phyloP scores from a whole-genome alignment of 108 stramenopile genomes.

The Skeletonema potamos region DNA sequence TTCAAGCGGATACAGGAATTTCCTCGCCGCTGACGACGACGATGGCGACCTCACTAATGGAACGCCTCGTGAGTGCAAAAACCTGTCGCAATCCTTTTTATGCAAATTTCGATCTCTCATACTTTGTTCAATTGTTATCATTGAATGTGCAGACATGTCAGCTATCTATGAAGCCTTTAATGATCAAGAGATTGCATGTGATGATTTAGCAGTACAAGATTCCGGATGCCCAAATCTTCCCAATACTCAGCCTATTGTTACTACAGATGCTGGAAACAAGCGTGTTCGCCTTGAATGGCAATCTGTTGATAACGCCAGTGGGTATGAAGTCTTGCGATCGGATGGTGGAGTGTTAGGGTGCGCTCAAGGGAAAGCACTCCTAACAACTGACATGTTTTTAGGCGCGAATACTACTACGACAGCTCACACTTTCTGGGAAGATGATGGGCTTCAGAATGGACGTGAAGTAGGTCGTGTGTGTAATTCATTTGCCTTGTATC shows the following conservation, averaged over 20 bases:
- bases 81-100: no score
- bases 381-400: no score
- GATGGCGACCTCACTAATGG: slow-evolving; percentile 26
- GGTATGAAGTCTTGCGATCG: slow-evolving; percentile 24
- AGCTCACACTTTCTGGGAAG: not conserved
- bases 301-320: not conserved
- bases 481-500: no score
- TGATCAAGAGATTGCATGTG: slow-evolving; percentile 30
- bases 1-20: slow-evolving; percentile 16
- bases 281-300: slow-evolving; percentile 17
- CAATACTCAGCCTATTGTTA: not conserved
- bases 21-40: slow-evolving; percentile 24
- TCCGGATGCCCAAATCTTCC: slow-evolving; percentile 19
- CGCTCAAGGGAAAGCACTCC: slow-evolving; percentile 7
- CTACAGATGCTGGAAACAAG: slow-evolving; percentile 5
- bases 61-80: slow-evolving; percentile 19
- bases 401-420: not conserved
- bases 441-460: slow-evolving; percentile 18
- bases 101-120: not conserved
- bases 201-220: not conserved
- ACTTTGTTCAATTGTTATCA: not conserved
- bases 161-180: slow-evolving; percentile 4
- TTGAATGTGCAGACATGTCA: slow-evolving; percentile 10
- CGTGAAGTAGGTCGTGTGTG: slow-evolving; percentile 10
- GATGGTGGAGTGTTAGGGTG: slow-evolving; percentile 16